Evolutionary conservation across 108 stramenopile genomes (phyloP).

Genomic region (Cyclostephanos invisitatus): DNA sequence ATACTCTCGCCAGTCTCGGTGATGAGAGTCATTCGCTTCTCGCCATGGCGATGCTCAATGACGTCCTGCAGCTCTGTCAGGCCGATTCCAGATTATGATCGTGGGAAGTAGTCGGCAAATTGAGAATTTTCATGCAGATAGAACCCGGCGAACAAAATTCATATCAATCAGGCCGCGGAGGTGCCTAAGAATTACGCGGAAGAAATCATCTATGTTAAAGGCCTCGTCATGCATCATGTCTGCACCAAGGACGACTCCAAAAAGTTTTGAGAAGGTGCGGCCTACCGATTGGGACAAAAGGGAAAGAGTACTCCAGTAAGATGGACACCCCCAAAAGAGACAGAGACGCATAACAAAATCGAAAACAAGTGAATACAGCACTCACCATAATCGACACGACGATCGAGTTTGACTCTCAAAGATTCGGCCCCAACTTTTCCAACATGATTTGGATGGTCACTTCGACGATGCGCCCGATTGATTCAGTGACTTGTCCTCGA

Average conservation of each 20-base stretch:
- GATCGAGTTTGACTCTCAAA: slow-evolving; percentile 93
- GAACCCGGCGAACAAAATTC: slow-evolving; percentile 86
- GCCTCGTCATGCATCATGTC: slow-evolving; percentile 98
- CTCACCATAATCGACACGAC: slow-evolving; percentile 90
- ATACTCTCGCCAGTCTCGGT: slow-evolving; percentile 89
- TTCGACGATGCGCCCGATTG: slow-evolving; percentile 88
- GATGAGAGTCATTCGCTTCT: slow-evolving; percentile 90
- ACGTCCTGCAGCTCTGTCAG: slow-evolving; percentile 92
- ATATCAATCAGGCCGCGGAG: slow-evolving; percentile 85
- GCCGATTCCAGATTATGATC: slow-evolving; percentile 75
- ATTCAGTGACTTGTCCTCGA: slow-evolving; percentile 51
- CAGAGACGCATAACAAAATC: too few relatives aligned
- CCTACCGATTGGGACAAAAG: slow-evolving; percentile 40
- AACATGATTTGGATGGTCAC: slow-evolving; percentile 96
- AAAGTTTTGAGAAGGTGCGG: slow-evolving; percentile 94
- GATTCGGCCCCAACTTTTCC: slow-evolving; percentile 95
- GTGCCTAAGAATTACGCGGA: slow-evolving; percentile 87
- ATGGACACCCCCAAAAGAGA: background rate
- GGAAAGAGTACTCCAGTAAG: background rate
- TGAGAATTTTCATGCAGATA: slow-evolving; percentile 76
- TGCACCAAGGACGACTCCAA: slow-evolving; percentile 91
- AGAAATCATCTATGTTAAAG: slow-evolving; percentile 95
- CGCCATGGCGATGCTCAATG: slow-evolving; percentile 94
- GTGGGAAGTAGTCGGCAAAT: slow-evolving; percentile 78
- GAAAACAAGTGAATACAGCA: slow-evolving; percentile 11